These are phyloP conservation scores for Alternaria burnsii DNA, from an alignment of 2,329 filamentous ascomycete genomes.

Conservation along the genomic window DNA sequence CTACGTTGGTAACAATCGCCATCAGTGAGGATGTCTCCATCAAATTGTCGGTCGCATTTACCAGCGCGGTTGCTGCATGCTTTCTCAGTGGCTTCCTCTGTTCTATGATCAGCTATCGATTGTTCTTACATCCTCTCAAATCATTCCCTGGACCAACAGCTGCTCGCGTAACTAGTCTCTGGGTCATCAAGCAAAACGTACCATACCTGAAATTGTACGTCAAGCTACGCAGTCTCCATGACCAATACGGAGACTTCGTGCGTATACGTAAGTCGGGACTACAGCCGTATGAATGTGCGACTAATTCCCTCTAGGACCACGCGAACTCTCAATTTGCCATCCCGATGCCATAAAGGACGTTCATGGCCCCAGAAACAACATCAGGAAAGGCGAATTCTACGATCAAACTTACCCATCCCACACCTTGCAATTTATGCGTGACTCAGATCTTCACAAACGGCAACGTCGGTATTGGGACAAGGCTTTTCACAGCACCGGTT, in stretches of 20 bases:
- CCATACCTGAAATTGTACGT: slow-evolving; percentile 22
- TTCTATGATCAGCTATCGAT: slow-evolving; percentile 20
- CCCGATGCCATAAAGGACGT: slow-evolving; percentile 30
- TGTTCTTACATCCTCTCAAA: not conserved
- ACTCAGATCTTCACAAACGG: slow-evolving; percentile 28
- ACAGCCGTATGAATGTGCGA: not conserved
- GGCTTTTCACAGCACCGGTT: slow-evolving; percentile 34
- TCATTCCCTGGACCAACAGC: not conserved
- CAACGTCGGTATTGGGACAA: slow-evolving; percentile 40
- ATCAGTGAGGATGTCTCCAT: not conserved
- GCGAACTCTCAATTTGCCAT: slow-evolving; percentile 33
- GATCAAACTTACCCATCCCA: slow-evolving; percentile 24
- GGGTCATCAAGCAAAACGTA: not conserved
- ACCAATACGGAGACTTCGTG: slow-evolving; percentile 29
- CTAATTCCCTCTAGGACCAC: slow-evolving; percentile 21
- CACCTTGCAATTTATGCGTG: slow-evolving; percentile 34
- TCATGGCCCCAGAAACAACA: slow-evolving; percentile 26
- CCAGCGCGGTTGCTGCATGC: not conserved
- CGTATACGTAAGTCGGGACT: slow-evolving; percentile 25
- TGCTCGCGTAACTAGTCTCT: not conserved
- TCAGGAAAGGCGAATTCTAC: slow-evolving; percentile 39
- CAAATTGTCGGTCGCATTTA: not conserved
- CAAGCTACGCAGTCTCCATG: slow-evolving; percentile 20
- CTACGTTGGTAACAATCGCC: not conserved
- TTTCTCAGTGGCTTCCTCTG: slow-evolving; percentile 8